phyloP scores from a whole-genome alignment of 441 rosid species.

The Corymbia citriodora region DNA sequence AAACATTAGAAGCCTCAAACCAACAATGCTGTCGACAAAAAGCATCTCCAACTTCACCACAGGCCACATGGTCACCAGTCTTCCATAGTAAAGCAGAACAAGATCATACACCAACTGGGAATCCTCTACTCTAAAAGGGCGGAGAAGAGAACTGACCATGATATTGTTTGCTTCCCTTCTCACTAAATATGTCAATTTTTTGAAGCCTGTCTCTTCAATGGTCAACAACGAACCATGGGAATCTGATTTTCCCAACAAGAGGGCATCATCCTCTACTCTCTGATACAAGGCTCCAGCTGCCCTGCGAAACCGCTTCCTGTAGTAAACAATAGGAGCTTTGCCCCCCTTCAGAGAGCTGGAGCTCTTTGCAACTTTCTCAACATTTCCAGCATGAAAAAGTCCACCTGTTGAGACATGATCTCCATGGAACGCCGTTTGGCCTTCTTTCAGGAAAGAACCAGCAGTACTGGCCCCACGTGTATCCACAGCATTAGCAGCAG shows the following conservation, averaged over 20 bases:
- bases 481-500: constrained; percentile 18
- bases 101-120: constrained; percentile 35
- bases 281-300: constrained; percentile 11
- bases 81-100: constrained; percentile 52
- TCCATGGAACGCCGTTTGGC: constrained; percentile 17
- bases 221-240: constrained; percentile 30
- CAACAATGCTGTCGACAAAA: constrained; percentile 67
- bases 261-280: constrained; percentile 15
- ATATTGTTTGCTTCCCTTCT: constrained; percentile 1
- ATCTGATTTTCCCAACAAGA: constrained; percentile 21
- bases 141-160: constrained; percentile 21
- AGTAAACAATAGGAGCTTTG: constrained; percentile 70
- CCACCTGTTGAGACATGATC: constrained; percentile 27
- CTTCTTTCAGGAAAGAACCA: constrained; percentile 19
- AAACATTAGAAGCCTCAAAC: constrained; percentile 59
- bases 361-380: constrained; percentile 23
- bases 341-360: constrained; percentile 24
- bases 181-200: constrained; percentile 24
- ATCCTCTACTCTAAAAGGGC: constrained; percentile 25
- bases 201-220: constrained; percentile 22
- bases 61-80: constrained; percentile 53
- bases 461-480: constrained; percentile 18
- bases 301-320: constrained; percentile 67
- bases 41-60: constrained; percentile 81
- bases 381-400: constrained; percentile 22